A percentile compares a stretch with the other conserved stretches of the same genome.
Conservation (phyloP, 306 rosid species). For the Malus sieversii region DNA sequence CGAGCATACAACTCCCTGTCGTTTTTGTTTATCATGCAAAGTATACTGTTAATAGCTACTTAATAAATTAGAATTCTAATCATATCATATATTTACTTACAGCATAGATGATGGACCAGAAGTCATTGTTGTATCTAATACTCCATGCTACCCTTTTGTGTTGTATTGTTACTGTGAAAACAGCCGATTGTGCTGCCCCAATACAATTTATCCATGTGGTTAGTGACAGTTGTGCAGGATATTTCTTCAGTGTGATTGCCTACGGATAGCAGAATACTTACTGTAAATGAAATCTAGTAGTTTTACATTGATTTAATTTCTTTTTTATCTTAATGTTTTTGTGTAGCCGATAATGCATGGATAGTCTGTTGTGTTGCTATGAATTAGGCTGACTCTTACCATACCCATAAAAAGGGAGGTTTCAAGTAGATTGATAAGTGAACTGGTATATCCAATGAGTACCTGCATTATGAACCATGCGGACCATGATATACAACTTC, state of each 20-base stretch:
- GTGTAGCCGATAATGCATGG: not conserved
- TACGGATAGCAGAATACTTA: not conserved
- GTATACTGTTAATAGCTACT: not conserved
- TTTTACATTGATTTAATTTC: not conserved
- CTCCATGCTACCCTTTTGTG: slow-evolving; percentile 27
- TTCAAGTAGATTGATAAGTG: not conserved
- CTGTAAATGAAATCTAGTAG: not conserved
- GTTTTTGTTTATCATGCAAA: not conserved
- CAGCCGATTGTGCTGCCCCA: slow-evolving; percentile 37
- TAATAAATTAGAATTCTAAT: not conserved
- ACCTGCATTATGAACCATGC: slow-evolving; percentile 43
- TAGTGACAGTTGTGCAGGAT: slow-evolving; percentile 41
- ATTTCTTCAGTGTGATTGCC: slow-evolving; percentile 36
- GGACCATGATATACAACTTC: slow-evolving; percentile 45
- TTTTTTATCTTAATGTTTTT: not conserved
- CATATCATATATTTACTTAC: slow-evolving; percentile 6
- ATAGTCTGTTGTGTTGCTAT: not conserved
- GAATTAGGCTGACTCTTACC: not conserved
- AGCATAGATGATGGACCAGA: slow-evolving; percentile 24
- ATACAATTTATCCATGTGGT: slow-evolving; percentile 34
- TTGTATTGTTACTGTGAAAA: slow-evolving; percentile 15
- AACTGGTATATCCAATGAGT: not conserved
- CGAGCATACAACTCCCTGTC: slow-evolving; percentile 25
- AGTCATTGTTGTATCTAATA: slow-evolving; percentile 16
- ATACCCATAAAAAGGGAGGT: not conserved